Evolutionary conservation across 345 rosid genomes (phyloP).

Genomic region (Arabis hirsuta): DNA sequence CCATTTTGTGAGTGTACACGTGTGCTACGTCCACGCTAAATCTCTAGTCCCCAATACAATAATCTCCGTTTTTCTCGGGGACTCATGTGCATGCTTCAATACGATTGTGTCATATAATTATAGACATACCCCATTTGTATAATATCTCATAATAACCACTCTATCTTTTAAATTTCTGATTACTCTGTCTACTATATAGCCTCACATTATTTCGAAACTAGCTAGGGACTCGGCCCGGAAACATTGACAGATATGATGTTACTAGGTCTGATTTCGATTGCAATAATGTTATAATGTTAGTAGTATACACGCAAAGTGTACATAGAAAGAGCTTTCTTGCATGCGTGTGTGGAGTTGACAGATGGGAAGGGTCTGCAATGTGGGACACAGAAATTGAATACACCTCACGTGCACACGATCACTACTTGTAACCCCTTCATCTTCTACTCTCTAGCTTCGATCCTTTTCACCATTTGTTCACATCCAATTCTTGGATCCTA

Average conservation of each 20-base stretch:
- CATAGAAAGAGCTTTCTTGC: slow-evolving; percentile 20
- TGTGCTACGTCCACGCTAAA: slow-evolving; percentile 32
- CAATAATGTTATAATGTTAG: slow-evolving; percentile 24
- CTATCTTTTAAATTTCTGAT: slow-evolving; percentile 24
- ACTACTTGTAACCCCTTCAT: slow-evolving; percentile 14
- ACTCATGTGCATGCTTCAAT: slow-evolving; percentile 42
- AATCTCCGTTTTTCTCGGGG: slow-evolving; percentile 43
- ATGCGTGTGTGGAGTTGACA: slow-evolving; percentile 39
- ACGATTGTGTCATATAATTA: slow-evolving; percentile 20
- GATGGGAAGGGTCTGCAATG: slow-evolving; percentile 31
- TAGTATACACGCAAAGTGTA: slow-evolving; percentile 21
- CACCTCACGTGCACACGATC: slow-evolving; percentile 43
- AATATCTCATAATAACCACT: not conserved
- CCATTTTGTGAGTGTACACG: slow-evolving; percentile 41
- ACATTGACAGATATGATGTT: slow-evolving; percentile 38
- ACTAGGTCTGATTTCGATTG: slow-evolving; percentile 17
- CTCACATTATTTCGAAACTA: slow-evolving; percentile 36
- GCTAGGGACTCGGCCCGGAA: slow-evolving; percentile 35
- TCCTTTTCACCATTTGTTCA: slow-evolving; percentile 28
- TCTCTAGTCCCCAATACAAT: slow-evolving; percentile 17
- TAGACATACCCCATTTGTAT: slow-evolving; percentile 17
- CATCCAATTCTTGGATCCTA: slow-evolving; percentile 1
- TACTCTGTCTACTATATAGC: slow-evolving; percentile 4
- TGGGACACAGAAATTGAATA: slow-evolving; percentile 36
- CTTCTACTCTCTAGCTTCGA: slow-evolving; percentile 20